Evolutionary conservation across 345 rosid species (phyloP).

Genomic region (Arabidopsis arenosa): DNA sequence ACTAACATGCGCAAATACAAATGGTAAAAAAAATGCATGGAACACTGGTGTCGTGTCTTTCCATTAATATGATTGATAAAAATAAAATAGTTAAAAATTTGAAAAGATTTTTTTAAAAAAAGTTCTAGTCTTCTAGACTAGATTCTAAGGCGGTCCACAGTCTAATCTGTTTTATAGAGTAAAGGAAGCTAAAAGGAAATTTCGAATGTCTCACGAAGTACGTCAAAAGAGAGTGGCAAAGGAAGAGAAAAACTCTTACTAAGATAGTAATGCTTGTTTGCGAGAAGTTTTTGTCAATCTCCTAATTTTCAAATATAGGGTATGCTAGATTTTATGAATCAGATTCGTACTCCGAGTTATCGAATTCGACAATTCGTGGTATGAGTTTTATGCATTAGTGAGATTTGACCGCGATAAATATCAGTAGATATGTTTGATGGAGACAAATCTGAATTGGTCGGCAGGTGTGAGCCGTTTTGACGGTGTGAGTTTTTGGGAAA

Average conservation of each 20-base stretch:
- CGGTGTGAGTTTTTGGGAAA: too few species aligned
- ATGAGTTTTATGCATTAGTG: neutral
- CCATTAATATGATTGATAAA: too few species aligned
- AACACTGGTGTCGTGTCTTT: too few species aligned
- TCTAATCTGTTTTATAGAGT: neutral
- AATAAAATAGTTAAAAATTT: too few species aligned
- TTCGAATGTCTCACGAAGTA: neutral
- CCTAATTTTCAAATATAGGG: neutral
- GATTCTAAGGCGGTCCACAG: neutral
- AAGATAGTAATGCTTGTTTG: neutral
- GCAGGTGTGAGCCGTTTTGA: too few species aligned
- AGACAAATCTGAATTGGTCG: neutral
- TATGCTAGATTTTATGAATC: neutral
- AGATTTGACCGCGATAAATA: neutral
- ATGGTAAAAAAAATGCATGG: too few species aligned
- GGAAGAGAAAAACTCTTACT: neutral
- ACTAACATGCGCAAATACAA: too few species aligned
- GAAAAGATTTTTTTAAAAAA: too few species aligned
- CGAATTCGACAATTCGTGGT: too few species aligned
- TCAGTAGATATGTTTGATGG: neutral
- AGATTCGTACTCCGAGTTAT: too few species aligned
- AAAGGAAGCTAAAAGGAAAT: neutral
- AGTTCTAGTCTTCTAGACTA: too few species aligned
- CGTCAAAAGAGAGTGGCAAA: neutral
- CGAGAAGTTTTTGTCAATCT: neutral